Evolutionary conservation across 192 early-diverging fungal species (phyloP), one percentile per base, ranked within the genome.

Genomic region (Mortierella alpina): DNA sequence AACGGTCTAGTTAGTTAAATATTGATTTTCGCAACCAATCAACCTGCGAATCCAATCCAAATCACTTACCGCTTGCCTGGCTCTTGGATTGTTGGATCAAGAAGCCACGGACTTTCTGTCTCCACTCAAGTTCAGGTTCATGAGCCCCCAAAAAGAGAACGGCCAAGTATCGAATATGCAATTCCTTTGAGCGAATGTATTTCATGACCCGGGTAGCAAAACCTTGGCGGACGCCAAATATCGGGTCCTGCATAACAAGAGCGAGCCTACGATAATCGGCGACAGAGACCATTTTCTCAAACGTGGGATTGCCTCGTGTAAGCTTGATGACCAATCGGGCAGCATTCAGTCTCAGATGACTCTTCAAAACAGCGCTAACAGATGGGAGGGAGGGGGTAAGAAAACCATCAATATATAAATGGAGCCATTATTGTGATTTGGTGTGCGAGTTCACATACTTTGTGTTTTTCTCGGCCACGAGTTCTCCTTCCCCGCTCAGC

Each of bases 61-160:
- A 46, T 18, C 74, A 52, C 49, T 57, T 86, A 60, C 65, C 66
- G 47, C 67, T 70, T 10, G 66, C 80, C 41, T 82, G 73, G 11
- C 58, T 66, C 23, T 59, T 72, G 20, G 75, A 66, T n/a, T 64
- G 51, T 6, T 67, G 63, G 8, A 20, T 23, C 65, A 88, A 88
- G 18, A 84, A 91, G 61, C 83, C 75, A n/a, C 72, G 88, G 72
- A 87, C 89, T 54, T 90, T 91, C 57, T 84, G 80, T 67, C 79
- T 86, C 62, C 97, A 87, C 1, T 86, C 88, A 2, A 73, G 53
- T 64, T 96, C 95, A 0, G 95, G 95, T 47, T 99, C 97, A 69
- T 96, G 91, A 0, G 96, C 97, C 7, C 89, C 91, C 54, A 99
- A 73, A 66, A 95, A 89, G 50, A 97, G 57, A 8, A 91, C 73